These are phyloP conservation scores for Xerocomus potaroensis DNA, from an alignment of 768 basidiomycete species.

Conservation along the genomic window DNA sequence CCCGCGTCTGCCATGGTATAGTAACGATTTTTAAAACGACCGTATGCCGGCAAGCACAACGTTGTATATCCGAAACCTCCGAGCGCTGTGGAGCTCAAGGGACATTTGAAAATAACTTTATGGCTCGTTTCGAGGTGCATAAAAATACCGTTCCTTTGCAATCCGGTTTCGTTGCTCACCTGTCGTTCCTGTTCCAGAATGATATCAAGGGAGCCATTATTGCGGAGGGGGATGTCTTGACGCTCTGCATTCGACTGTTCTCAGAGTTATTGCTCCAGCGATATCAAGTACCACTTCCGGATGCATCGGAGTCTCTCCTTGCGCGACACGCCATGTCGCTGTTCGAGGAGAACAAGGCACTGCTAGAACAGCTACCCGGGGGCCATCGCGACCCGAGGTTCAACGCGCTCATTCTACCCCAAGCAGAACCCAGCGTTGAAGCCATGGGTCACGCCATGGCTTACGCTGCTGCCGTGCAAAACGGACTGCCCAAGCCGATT, in stretches of 20 bases:
- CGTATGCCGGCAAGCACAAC: slow-evolving; percentile 50
- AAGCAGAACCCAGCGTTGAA: slow-evolving; percentile 48
- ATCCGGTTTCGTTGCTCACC: background rate
- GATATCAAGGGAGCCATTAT: slow-evolving; percentile 52
- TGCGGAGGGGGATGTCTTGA: slow-evolving; percentile 52
- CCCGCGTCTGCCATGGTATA: slow-evolving; percentile 50
- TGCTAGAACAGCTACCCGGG: slow-evolving; percentile 33
- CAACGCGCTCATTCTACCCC: slow-evolving; percentile 48
- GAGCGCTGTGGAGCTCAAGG: slow-evolving; percentile 68
- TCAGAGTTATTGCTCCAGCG: slow-evolving; percentile 55
- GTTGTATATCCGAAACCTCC: slow-evolving; percentile 47
- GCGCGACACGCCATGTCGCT: slow-evolving; percentile 46
- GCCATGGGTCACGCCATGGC: slow-evolving; percentile 63
- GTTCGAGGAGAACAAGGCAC: slow-evolving; percentile 42
- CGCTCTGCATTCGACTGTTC: slow-evolving; percentile 52
- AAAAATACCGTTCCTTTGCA: too few species aligned
- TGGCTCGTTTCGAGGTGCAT: slow-evolving; percentile 55
- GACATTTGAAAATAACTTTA: slow-evolving; percentile 59
- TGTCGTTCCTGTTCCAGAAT: background rate
- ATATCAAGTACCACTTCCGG: slow-evolving; percentile 46
- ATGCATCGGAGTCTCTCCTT: slow-evolving; percentile 44
- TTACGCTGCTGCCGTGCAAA: slow-evolving; percentile 49
- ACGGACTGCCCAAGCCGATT: slow-evolving; percentile 43
- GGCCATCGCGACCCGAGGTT: slow-evolving; percentile 32
- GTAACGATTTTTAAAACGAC: slow-evolving; percentile 55